Percentiles rank a stretch among this genome's conserved stretches.
phyloP scores from a whole-genome alignment of 805 yeast genomes.

The Alloascoidea africana region DNA sequence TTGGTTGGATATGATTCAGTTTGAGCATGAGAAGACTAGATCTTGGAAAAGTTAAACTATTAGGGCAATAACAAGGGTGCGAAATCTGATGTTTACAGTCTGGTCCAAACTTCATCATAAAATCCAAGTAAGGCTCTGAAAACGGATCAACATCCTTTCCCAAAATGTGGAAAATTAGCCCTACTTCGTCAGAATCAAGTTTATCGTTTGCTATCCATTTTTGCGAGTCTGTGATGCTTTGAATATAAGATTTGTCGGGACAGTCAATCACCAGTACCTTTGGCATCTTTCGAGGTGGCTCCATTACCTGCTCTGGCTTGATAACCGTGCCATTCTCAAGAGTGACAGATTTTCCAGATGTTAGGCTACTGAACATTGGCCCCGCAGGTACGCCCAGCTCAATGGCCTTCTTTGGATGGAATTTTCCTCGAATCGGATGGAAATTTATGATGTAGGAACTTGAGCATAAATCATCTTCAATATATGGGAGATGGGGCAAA shows the following conservation, averaged over 20 bases:
- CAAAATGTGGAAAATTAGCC: constrained; percentile 60
- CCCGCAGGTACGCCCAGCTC: constrained; percentile 60
- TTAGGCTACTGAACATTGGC: constrained; percentile 36
- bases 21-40: constrained; percentile 20
- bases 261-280: constrained; percentile 60
- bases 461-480: constrained; percentile 22
- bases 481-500: neutral
- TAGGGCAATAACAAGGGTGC: constrained; percentile 51
- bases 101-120: constrained; percentile 38
- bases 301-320: constrained; percentile 59
- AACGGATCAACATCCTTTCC: constrained; percentile 43
- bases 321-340: constrained; percentile 44
- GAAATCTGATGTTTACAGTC: constrained; percentile 49
- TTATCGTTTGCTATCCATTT: neutral
- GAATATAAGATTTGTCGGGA: constrained; percentile 36
- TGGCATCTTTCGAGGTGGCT: constrained; percentile 37
- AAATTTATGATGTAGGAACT: constrained; percentile 58
- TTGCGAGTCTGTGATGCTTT: constrained; percentile 11
- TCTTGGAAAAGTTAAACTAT: constrained; percentile 33
- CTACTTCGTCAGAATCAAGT: constrained; percentile 8
- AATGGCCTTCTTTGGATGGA: constrained; percentile 48
- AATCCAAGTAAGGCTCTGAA: constrained; percentile 26
- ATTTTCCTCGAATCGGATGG: constrained; percentile 61
- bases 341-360: constrained; percentile 42
- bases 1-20: constrained; percentile 35